phyloP scores from a whole-genome alignment of 75 land plant species.

The Picea sitchensis region DNA sequence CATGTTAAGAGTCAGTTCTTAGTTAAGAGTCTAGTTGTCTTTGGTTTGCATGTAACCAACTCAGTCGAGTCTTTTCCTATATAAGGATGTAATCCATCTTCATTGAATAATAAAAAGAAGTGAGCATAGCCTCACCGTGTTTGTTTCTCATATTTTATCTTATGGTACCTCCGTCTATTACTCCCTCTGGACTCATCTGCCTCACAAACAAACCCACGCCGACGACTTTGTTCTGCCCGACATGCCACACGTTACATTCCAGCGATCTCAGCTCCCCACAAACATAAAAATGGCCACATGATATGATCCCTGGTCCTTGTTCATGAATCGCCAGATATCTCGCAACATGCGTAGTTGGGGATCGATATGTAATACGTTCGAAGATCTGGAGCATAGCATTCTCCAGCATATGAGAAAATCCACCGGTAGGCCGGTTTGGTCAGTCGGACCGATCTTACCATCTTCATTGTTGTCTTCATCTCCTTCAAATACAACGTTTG shows the following conservation, averaged over 20 bases:
- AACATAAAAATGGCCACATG: neutral
- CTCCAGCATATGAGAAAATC: neutral
- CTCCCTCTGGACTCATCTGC: neutral
- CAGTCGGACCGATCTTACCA: slow-evolving; percentile 9
- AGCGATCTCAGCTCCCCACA: neutral
- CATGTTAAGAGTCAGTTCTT: too few relatives aligned
- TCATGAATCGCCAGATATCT: neutral
- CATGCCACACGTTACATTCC: slow-evolving; percentile 10
- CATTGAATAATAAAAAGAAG: too few relatives aligned
- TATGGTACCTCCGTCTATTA: slow-evolving; percentile 8
- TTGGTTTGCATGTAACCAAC: too few relatives aligned
- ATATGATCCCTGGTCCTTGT: too few relatives aligned
- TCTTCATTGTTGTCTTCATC: neutral
- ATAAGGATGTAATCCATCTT: too few relatives aligned
- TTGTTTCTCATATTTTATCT: too few relatives aligned
- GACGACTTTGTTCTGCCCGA: neutral
- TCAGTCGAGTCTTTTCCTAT: too few relatives aligned
- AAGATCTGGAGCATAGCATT: neutral
- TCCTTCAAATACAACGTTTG: neutral
- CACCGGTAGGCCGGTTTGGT: neutral
- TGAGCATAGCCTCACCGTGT: too few relatives aligned
- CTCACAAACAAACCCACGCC: too few relatives aligned
- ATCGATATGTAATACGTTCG: slow-evolving; percentile 13
- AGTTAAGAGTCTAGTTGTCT: too few relatives aligned
- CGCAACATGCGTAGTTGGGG: neutral